Evolutionary conservation across 1,284 basidiomycete genomes (phyloP), one percentile per base, ranked within the genome.

Genomic region (Trichosporon coremiiforme): DNA sequence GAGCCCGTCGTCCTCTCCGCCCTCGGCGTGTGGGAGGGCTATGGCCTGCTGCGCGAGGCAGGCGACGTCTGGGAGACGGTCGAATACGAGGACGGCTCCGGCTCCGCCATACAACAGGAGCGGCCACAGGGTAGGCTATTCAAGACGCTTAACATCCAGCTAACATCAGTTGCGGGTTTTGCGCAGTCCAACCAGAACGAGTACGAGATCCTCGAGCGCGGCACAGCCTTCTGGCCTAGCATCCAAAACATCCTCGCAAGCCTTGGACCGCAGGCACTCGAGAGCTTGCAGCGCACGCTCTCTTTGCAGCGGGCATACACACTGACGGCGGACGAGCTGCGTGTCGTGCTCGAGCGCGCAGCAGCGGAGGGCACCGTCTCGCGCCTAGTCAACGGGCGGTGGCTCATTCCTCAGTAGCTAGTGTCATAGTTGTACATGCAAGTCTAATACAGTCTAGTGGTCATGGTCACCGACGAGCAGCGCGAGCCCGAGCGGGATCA

Each of bases 281-380:
- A 91, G 69, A 87, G 90, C 13, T 92, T 95, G 75, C 93, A 95
- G 76, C 86, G 87, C 1, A 93, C 93, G 89, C 85, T 95, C 68
- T 90, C 65, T 4, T 88, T 92, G 77, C 91, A 90, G 12, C 90
- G 90, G 12, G 89, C 88, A 2, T 95, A 94, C 80, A 88, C 93
- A 75, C 87, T 89, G 72, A 89, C 88, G 1, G 79, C 88, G 8
- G 92, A 93, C 38, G 91, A 95, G 78, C 86, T 95, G 8, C 57
- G 57, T n/a, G 13, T 60, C 1, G 57, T 60, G 17, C 57, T 60
- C 15, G 57, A 60, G 29, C 29, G 57, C 2, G 57, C 57, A 12
- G 57, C 57, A 4, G 29, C 29, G 5, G 57, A 60, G 31, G 57
- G 57, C 57, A 60, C 31, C 4, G 57, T 60, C 17, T 17, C 57